A percentile compares a stretch with the other conserved stretches of the same genome.
These are phyloP conservation scores for Lachnellula suecica DNA, from an alignment of 2,329 filamentous ascomycete species.

Conservation along the genomic window DNA sequence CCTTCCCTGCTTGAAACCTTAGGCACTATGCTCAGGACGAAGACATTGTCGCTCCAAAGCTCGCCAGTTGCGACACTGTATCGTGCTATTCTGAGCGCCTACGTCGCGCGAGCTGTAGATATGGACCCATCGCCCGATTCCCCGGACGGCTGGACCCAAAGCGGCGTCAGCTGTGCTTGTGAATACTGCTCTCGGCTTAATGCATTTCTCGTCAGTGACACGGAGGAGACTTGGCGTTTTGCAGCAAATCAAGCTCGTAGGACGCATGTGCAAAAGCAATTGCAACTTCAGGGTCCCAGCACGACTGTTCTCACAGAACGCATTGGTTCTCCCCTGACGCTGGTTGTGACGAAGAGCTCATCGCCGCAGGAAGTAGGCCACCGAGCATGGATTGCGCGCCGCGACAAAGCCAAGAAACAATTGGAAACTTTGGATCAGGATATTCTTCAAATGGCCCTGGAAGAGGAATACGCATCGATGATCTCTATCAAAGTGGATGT, in stretches of 20 bases:
- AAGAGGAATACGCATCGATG: not conserved
- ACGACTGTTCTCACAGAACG: slow-evolving; percentile 8
- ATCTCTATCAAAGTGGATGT: not conserved
- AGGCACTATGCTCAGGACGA: not conserved
- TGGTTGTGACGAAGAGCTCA: slow-evolving; percentile 14
- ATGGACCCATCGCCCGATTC: not conserved
- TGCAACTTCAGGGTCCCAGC: not conserved
- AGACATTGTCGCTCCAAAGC: not conserved
- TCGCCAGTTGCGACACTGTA: not conserved
- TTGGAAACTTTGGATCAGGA: not conserved
- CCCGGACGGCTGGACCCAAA: slow-evolving; percentile 5
- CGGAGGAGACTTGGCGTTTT: slow-evolving; percentile 3
- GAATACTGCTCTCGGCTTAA: slow-evolving; percentile 6
- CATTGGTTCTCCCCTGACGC: slow-evolving; percentile 6
- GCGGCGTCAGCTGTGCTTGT: slow-evolving; percentile 1
- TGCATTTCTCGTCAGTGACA: slow-evolving; percentile 6
- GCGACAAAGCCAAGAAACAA: slow-evolving; percentile 3
- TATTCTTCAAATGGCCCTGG: slow-evolving; percentile 1
- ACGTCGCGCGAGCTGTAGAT: slow-evolving; percentile 3
- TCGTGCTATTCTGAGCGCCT: slow-evolving; percentile 4
- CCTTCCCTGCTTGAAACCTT: slow-evolving; percentile 8
- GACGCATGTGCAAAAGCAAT: slow-evolving; percentile 1
- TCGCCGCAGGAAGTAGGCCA: not conserved
- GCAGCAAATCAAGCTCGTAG: not conserved
- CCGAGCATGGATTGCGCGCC: slow-evolving; percentile 3